Evolutionary conservation across 83 land plant genomes (phyloP).

Genomic region (Picea abies): DNA sequence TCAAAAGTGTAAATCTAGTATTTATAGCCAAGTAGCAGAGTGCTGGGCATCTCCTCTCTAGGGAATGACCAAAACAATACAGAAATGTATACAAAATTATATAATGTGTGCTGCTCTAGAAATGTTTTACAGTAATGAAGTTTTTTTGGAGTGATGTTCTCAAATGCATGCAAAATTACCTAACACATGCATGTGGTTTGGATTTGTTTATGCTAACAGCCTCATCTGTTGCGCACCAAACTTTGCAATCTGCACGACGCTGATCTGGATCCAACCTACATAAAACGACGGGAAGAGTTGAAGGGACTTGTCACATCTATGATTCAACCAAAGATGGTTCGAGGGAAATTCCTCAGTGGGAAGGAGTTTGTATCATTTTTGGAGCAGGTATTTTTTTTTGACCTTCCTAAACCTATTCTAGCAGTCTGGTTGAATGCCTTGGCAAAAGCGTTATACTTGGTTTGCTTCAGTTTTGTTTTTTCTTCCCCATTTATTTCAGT

Average conservation of each 20-base stretch:
- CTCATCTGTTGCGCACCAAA: constrained; percentile 84
- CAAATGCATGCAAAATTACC: background rate
- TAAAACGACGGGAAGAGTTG: constrained; percentile 59
- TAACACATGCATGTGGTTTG: background rate
- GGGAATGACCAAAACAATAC: too few species aligned
- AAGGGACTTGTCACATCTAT: constrained; percentile 70
- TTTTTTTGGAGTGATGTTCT: background rate
- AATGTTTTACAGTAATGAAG: background rate
- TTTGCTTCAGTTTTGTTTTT: background rate
- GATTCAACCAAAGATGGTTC: constrained; percentile 76
- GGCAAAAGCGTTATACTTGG: background rate
- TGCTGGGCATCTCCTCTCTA: too few species aligned
- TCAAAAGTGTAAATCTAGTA: too few species aligned
- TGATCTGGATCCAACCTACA: constrained; percentile 68
- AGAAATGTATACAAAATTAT: too few species aligned
- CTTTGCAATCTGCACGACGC: constrained; percentile 81
- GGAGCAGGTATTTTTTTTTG: constrained; percentile 63
- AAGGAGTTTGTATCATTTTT: constrained; percentile 84
- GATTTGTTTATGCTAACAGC: constrained; percentile 44
- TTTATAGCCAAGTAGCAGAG: too few species aligned
- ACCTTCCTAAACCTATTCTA: background rate
- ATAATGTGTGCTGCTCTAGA: background rate
- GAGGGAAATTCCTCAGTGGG: constrained; percentile 71
- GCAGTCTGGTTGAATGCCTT: background rate
- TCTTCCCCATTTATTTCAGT: constrained; percentile 10